Evolutionary conservation across 345 rosid genomes (phyloP), one percentile per base, ranked within the genome.

Genomic region (Adansonia digitata): DNA sequence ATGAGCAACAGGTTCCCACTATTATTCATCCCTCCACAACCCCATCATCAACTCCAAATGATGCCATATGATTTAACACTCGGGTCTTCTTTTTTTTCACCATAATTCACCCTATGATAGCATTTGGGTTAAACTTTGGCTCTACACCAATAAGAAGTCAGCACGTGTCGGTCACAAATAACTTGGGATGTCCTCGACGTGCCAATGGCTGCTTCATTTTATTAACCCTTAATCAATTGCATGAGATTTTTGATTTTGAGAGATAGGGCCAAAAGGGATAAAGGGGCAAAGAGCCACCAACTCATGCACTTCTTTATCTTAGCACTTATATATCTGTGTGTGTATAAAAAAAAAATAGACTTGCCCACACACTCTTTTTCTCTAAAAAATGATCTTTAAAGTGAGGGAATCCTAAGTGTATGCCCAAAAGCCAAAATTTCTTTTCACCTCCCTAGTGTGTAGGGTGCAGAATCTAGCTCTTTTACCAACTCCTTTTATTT

Each of bases 361-460:
- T 13, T 42, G 46, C 46, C 46, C 46, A 10, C 46, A 42, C 46
- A 42, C 46, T 8, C 46, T 42, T 42, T 7, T 20, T 51, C 2
- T 55, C 12, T 56, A 31, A 71, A 79, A 69, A 78, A 61, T 63
- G 73, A 72, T 45, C 15, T 76, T 70, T 73, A 83, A 89, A 87
- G 84, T 43, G 73, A 66, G 88, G 88, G 91, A 86, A 89, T 89
- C 93, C 91, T 52, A 89, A 84, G 93, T 78, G 72, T 74, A 74
- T 82, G 51, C 82, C 84, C 74, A 74, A 86, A 87, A 77, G 88
- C 82, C 87, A 84, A 81, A 78, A 73, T 10, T 77, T 78, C 82
- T 82, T 83, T 85, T 78, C 72, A 13, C n/a, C 29, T 53, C 63
- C 37, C 62, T 26, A 57, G 0, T 57, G 6, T 1, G 63, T 27